Conservation (phyloP, 176 grass and related monocot species). For the Chloris gayana region DNA sequence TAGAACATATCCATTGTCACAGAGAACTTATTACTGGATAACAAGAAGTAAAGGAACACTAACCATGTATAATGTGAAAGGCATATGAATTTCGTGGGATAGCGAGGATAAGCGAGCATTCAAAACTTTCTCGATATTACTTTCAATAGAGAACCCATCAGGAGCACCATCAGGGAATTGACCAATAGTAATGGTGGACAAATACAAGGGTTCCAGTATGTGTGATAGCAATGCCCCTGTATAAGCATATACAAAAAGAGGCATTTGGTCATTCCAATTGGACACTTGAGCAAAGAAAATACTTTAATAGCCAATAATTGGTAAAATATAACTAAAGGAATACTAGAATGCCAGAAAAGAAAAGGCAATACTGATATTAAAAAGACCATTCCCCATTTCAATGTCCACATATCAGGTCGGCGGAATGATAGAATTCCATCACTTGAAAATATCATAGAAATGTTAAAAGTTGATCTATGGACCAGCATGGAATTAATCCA, state of each 20-base stretch:
- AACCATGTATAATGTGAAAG: conserved; percentile 55
- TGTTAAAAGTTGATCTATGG: not conserved
- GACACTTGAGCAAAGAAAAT: not conserved
- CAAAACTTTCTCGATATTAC: conserved; percentile 48
- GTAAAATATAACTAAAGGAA: not conserved
- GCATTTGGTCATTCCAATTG: not conserved
- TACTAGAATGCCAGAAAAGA: not conserved
- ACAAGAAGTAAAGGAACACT: conserved; percentile 21
- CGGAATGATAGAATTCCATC: not conserved
- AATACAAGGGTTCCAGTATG: conserved; percentile 83
- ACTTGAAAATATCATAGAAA: conserved; percentile 2
- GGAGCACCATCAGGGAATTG: conserved; percentile 44
- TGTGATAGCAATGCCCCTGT: conserved; percentile 72
- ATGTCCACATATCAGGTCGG: not conserved
- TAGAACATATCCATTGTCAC: conserved; percentile 3
- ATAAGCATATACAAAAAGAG: not conserved
- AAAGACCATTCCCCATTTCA: not conserved
- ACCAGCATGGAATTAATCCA: not conserved
- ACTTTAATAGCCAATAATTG: not conserved
- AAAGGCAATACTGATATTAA: not conserved
- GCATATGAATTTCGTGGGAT: not conserved
- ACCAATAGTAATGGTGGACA: conserved; percentile 71
- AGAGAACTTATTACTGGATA: conserved; percentile 1
- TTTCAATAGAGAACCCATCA: conserved; percentile 47
- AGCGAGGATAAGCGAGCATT: conserved; percentile 50